Evolutionary conservation across 441 rosid species (phyloP), one percentile per base, ranked within the genome.

Genomic region (Manihot esculenta): DNA sequence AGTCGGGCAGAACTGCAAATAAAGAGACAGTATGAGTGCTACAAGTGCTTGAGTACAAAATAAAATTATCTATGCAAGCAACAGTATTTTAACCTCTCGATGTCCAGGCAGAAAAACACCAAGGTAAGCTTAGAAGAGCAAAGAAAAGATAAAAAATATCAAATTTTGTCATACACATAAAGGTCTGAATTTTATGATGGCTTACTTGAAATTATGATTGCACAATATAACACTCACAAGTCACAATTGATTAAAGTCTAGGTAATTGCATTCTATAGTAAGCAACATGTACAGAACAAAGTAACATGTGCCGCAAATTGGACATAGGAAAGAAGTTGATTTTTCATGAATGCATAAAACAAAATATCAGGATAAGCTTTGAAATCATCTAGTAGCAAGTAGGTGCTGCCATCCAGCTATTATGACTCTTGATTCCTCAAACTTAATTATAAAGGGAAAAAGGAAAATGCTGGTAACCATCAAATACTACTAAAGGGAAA

Each of bases 1-100:
- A 95, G 83, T 95, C 93, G 0, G 99, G 99, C 66, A 84, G 79
- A 80, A 86, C 99, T 95, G 96, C 86, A 78, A n/a, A 82, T 42
- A 67, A 70, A 77, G 70, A 69, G 13, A 26, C 44, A 51, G 14
- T 42, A 72, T 64, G 24, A 71, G 68, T 35, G 49, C 26, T 21
- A 20, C 21, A 68, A n/a, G 69, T 3, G 7, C 45, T 45, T 35
- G 3, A 64, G 41, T 1, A 30, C 17, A 64, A 51, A 51, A 62
- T 10, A 21, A 7, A 23, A 62, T 12, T 20, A 35, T 11, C 20
- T 38, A 54, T 20, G n/a, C 41, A 60, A 57, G 26, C 44, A 41
- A 65, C 14, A 17, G 13, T 41, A 18, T 21, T 26, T 45, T 26
- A 44, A 18, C 23, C 21, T 73, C 53, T 44, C 15, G 9, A 12